These are phyloP conservation scores for Grosmannia penicillata DNA, from an alignment of 2,329 filamentous ascomycete genomes.

Conservation along the genomic window DNA sequence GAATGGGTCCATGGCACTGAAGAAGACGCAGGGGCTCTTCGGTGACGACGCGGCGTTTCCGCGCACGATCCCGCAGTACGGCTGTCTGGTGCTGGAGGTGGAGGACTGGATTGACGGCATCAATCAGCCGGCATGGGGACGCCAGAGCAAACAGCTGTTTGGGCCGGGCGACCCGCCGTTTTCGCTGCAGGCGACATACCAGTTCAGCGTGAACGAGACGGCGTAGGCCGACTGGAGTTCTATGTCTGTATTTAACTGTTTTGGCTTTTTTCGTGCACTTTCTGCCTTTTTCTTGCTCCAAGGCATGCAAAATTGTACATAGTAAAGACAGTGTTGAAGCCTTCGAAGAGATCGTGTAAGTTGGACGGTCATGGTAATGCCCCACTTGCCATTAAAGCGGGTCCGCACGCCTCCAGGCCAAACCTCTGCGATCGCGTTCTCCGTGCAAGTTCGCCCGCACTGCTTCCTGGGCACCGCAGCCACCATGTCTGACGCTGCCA, in stretches of 20 bases:
- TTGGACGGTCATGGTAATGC: no score
- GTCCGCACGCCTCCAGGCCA: no score
- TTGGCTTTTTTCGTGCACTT: no score
- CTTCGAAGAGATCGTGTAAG: no score
- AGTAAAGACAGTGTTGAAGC: no score
- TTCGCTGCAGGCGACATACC: constrained; percentile 46
- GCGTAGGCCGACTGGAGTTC: neutral
- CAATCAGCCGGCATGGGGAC: constrained; percentile 79
- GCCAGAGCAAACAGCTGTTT: constrained; percentile 45
- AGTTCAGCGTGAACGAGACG: constrained; percentile 35
- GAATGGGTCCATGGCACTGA: constrained; percentile 56
- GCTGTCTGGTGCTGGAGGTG: constrained; percentile 81
- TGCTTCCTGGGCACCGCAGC: neutral
- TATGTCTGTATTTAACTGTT: no score
- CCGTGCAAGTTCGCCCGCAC: no score
- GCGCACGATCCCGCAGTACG: constrained; percentile 56
- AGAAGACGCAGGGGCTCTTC: constrained; percentile 52
- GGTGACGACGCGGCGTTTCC: constrained; percentile 34
- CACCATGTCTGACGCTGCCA: constrained; percentile 15
- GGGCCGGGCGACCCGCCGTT: constrained; percentile 44
- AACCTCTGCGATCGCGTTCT: no score
- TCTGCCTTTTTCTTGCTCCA: no score
- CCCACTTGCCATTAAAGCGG: no score
- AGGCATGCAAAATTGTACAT: no score
- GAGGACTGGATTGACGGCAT: constrained; percentile 91